Percentiles rank a stretch among this genome's conserved stretches.
phyloP scores from a whole-genome alignment of 73 alveolate species.

The Paramecium bursaria region DNA sequence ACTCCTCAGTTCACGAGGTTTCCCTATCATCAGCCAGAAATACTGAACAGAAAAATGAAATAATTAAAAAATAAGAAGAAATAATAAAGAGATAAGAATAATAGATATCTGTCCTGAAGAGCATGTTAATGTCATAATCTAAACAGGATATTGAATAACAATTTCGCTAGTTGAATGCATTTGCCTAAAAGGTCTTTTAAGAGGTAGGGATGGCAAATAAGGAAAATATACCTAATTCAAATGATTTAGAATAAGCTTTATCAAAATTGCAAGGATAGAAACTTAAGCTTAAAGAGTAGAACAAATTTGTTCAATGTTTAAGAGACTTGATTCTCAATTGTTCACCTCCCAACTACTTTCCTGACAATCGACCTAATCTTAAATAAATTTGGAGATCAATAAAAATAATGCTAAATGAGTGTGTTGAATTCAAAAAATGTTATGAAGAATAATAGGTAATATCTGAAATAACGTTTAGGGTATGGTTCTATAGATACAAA shows the following conservation, averaged over 20 bases:
- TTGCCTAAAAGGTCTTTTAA: neutral
- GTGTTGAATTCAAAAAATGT: slow-evolving; percentile 6
- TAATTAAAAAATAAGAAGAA: slow-evolving; percentile 50
- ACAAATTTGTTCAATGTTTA: slow-evolving; percentile 14
- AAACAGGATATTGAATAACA: neutral
- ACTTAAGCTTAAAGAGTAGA: neutral
- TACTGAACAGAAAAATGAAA: slow-evolving; percentile 8
- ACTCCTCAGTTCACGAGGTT: slow-evolving; percentile 47
- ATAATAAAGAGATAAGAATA: neutral
- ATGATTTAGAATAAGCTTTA: neutral
- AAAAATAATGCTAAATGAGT: slow-evolving; percentile 12
- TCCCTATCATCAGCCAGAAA: neutral
- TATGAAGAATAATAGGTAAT: slow-evolving; percentile 25
- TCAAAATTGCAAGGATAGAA: neutral
- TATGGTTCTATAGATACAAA: neutral
- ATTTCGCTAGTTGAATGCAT: neutral
- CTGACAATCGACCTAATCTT: neutral
- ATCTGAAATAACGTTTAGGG: no score
- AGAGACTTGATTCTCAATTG: slow-evolving; percentile 14
- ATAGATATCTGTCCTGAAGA: neutral
- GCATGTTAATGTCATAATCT: neutral
- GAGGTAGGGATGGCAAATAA: neutral
- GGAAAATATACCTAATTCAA: no score
- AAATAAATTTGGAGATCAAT: slow-evolving; percentile 48
- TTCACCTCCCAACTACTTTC: slow-evolving; percentile 49